Evolutionary conservation across 371 early-diverging fungal genomes (phyloP), one percentile per base, ranked within the genome.

Genomic region (Funneliformis caledonium): DNA sequence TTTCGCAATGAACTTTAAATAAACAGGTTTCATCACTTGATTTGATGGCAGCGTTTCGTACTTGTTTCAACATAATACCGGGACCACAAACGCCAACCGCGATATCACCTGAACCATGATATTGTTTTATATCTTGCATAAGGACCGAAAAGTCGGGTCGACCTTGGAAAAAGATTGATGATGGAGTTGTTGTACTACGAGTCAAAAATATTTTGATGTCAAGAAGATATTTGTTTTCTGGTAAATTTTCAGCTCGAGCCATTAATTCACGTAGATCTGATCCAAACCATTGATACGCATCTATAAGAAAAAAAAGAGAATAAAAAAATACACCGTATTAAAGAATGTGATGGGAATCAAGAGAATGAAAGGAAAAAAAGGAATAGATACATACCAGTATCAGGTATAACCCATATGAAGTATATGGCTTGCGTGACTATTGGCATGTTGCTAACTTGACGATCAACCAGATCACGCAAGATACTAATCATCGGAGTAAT

Each of bases 11-110:
- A 45, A 72, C 61, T 47, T 80, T 80, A 42, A 80, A 56, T 19
- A 80, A 68, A 72, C 80, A 52, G 72, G 59, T 47, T 47, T n/a
- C 33, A 80, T 80, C 80, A 43, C 80, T 80, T 61, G 60, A n/a
- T 7, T 9, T 10, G 5, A 70, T 33, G 7, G 72, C 70, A 4
- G 72, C 56, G 3, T 61, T 56, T 22, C 62, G 50, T 1, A 70
- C 80, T 72, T 80, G 60, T 59, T 72, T 72, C 22, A 70, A 26
- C 72, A 80, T 59, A 11, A 68, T 2, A 42, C 72, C 60, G 11
- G 80, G 80, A 5, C 80, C 80, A 72, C 80, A 80, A 31, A 72
- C 80, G 14, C 68, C 80, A 56, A 80, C 72, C 37, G 80, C 80
- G 16, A 80, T 61, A 72, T 80, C 80, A 72, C 80, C 80, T n/a